Base-by-base conservation (phyloP, 1,284 basidiomycete species). In the Ustilago sp. region DNA sequence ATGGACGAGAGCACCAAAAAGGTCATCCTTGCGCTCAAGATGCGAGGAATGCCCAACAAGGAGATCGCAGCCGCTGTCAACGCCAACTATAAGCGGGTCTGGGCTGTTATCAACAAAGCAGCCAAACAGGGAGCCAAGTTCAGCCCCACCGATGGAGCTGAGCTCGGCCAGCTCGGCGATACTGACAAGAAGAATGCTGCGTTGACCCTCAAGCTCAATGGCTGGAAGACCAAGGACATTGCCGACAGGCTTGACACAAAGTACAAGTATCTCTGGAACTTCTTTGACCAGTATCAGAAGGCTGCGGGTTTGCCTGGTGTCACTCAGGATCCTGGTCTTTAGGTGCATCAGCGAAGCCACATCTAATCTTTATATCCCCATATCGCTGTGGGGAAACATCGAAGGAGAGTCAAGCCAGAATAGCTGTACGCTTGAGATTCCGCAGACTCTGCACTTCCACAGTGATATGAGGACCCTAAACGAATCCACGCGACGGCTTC, bases 211-310 rank as follows among this genome's bases (percentile, higher is more conserved):
- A 62, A 72, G 38, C 50, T 65, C 23, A 11, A 32, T 13, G 69
- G 68, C 4, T 58, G 54, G 54, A 31, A 48, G n/a, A 58, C 54
- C 15, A 66, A 45, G 35, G 56, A 65, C 15, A 72, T 72, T 43
- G 47, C 69, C 8, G 23, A 34, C 8, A n/a, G n/a, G 38, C 63
- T 72, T 8, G 56, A 63, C 28, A 58, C 66, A 41, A 66, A 72
- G 41, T 72, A 72, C 63, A 62, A 63, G 50, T 55, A 48, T 2
- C 28, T 60, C 8, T 66, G 63, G 68, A 34, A 12, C 23, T 62
- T 58, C 34, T 50, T 72, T 23, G 35, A 72, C 36, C 45, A 59
- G 57, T 45, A 55, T 28, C 60, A 63, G 60, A 63, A 59, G 57
- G 43, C 52, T 8, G 61, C 23, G 11, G 61, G 31, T 13, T 31